Base-by-base conservation (phyloP, 192 early-diverging fungal species). In the Pilaira anomala region DNA sequence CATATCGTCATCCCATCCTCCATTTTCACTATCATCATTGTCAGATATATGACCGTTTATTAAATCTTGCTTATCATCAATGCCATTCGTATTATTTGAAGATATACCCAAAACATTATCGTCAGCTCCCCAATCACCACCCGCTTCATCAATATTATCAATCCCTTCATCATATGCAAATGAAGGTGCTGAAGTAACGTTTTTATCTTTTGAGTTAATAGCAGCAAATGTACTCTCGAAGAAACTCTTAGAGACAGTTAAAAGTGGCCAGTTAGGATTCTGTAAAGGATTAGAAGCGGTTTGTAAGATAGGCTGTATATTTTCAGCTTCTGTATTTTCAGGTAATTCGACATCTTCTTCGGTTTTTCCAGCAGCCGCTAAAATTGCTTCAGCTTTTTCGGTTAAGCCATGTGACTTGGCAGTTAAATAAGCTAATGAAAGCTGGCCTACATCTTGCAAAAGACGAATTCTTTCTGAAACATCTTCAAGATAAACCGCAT, bases 1-100 rank as follows among this genome's bases (percentile, higher is more conserved):
- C 28, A 80, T 89, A 57, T 96, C 95, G 58, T 93, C 77, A 41
- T 88, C 94, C 94, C 94, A 95, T 14, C 92, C 94, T 93, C 94
- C 96, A 22, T 79, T 75, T 24, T 54, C 80, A 28, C 82, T 88
- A n/a, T 76, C 74, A 14, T 75, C 73, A 30, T 51, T 77, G 14
- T 80, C 70, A 40, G 77, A 54, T 57, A 75, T 76, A 29, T 78
- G 74, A 25, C 60, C 26, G 9, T 74, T 73, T 60, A 72, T 76
- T 7, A 68, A 54, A 14, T 45, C 52, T n/a, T 60, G 60, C 24
- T 62, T 51, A 14, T 1, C 44, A 25, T 9, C 39, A 11, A 65
- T 69, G 13, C 62, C 66, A 65, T 2, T 71, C 49, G 26, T 78
- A 77, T 56, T 21, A 64, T 19, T 7, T 55, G 69, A 73, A 67